These are phyloP conservation scores for Diaporthe eres DNA, from an alignment of 2,329 filamentous ascomycete species.

Conservation along the genomic window DNA sequence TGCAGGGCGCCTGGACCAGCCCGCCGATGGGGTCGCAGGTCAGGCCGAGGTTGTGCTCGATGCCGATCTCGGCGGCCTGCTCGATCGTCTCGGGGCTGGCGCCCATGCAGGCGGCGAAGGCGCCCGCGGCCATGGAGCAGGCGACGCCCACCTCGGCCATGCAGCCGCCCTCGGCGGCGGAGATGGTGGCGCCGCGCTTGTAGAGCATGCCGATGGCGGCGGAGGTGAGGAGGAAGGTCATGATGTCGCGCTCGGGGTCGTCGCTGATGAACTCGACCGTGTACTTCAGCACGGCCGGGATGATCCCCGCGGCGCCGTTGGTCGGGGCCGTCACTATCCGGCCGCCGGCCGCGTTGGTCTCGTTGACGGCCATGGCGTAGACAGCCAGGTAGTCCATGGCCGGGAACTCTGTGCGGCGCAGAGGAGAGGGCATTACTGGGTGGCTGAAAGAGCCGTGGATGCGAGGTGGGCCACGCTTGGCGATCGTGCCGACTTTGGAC, in stretches of 20 bases:
- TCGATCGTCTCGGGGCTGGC: conserved; percentile 65
- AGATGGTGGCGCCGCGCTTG: conserved; percentile 67
- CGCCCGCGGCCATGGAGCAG: conserved; percentile 66
- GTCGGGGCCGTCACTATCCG: conserved; percentile 66
- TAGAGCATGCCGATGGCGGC: conserved; percentile 67
- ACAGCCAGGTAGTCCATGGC: conserved; percentile 66
- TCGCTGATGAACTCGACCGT: conserved; percentile 65
- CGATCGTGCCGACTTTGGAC: conserved; percentile 55
- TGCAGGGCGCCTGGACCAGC: conserved; percentile 65
- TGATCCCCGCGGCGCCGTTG: conserved; percentile 66
- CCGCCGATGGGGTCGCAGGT: conserved; percentile 67
- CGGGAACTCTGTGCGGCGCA: conserved; percentile 62
- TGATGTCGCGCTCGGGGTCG: conserved; percentile 62
- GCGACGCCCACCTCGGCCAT: conserved; percentile 69
- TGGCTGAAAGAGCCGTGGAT: conserved; percentile 62
- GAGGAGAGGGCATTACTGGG: conserved; percentile 60
- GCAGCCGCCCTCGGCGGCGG: conserved; percentile 65
- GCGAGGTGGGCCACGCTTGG: conserved; percentile 55
- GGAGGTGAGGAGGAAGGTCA: conserved; percentile 64
- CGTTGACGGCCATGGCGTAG: conserved; percentile 66
- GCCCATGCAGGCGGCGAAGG: conserved; percentile 66
- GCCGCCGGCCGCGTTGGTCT: conserved; percentile 66
- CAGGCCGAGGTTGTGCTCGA: conserved; percentile 65
- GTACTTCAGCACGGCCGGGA: conserved; percentile 66
- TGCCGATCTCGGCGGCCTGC: conserved; percentile 66